Base-by-base conservation (phyloP, 805 yeast genomes). In the Ogataea thermomethanolica region DNA sequence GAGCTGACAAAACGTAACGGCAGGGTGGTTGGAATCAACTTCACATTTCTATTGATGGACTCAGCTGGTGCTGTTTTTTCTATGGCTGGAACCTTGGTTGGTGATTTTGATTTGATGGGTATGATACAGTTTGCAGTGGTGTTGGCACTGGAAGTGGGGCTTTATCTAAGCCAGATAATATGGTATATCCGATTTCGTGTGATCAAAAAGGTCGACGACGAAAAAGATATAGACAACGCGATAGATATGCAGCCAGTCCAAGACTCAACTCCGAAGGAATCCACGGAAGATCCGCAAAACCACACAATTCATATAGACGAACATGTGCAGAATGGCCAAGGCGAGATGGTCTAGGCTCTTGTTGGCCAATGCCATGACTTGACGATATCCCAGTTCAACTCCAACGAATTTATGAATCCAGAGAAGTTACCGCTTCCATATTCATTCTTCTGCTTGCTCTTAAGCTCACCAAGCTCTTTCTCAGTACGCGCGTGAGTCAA, bases 31-130 rank as follows among this genome's bases (percentile, higher is more conserved):
- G 81, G 98, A 0, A 83, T 91, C 54, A 89, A 89, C 58, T 89
- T 91, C 55, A 50, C 84, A 3, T 91, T 91, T 48, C 67, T 91
- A 43, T 54, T 71, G 5, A 64, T 90, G 65, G 97, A 91, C 59
- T 76, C 85, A 4, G 47, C 76, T 20, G 98, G 98, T 7, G 96
- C 97, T 0, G 64, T 69, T 29, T 78, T 87, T 49, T 84, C 95
- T 9, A 73, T 85, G 64, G 70, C 75, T 29, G 70, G 80, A 51
- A 71, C 73, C 24, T 54, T 65, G 5, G 71, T 79, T 15, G 95
- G 82, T 3, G 69, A 67, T 21, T 58, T 84, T 59, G 96, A 91
- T 60, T 58, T 78, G 11, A 71, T 91, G 76, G 95, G 96, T 29
- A 73, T 86, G 56, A 71, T 84, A 0, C 68, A 89, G 29, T 91